A percentile compares a stretch with the other conserved stretches of the same genome.
Evolutionary conservation across 1,139 yeast species (phyloP).

Genomic region (Blastobotrys proliferans): DNA sequence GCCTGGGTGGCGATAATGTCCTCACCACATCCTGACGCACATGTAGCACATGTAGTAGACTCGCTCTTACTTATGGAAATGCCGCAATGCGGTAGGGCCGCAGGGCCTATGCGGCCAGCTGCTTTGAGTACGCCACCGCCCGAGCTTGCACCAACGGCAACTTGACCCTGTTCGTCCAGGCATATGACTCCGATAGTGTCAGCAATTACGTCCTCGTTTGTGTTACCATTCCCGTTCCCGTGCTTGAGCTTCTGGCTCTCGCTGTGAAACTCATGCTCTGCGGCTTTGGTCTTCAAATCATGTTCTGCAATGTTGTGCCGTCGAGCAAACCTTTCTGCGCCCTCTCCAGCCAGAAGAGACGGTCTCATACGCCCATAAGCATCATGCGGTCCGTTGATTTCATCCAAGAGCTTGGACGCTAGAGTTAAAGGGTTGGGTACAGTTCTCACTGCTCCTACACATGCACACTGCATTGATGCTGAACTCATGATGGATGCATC

Average conservation of each 20-base stretch:
- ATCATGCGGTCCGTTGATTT: slow-evolving; percentile 14
- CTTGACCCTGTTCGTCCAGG: slow-evolving; percentile 25
- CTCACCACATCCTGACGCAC: slow-evolving; percentile 37
- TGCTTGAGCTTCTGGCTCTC: slow-evolving; percentile 20
- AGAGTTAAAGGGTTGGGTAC: slow-evolving; percentile 31
- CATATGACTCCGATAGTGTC: slow-evolving; percentile 41
- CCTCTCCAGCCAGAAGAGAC: slow-evolving; percentile 33
- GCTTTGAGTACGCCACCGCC: slow-evolving; percentile 38
- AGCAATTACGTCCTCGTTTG: slow-evolving; percentile 18
- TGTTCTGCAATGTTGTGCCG: too few species aligned
- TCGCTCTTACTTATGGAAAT: slow-evolving; percentile 17
- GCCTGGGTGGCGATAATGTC: slow-evolving; percentile 32
- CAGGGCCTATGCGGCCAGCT: slow-evolving; percentile 41
- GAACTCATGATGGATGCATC: slow-evolving; percentile 42
- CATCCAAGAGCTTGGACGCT: slow-evolving; percentile 24
- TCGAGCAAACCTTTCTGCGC: slow-evolving; percentile 32
- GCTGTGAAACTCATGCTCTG: slow-evolving; percentile 15
- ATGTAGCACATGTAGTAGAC: background rate
- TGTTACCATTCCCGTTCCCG: slow-evolving; percentile 22
- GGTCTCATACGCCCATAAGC: slow-evolving; percentile 34
- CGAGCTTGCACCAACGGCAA: slow-evolving; percentile 37
- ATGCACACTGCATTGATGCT: slow-evolving; percentile 17
- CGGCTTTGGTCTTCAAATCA: slow-evolving; percentile 23
- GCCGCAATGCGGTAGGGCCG: slow-evolving; percentile 37
- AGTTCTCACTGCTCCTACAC: slow-evolving; percentile 34